These are phyloP conservation scores for Termitomyces titanicus DNA, from an alignment of 768 basidiomycete species.

Conservation along the genomic window DNA sequence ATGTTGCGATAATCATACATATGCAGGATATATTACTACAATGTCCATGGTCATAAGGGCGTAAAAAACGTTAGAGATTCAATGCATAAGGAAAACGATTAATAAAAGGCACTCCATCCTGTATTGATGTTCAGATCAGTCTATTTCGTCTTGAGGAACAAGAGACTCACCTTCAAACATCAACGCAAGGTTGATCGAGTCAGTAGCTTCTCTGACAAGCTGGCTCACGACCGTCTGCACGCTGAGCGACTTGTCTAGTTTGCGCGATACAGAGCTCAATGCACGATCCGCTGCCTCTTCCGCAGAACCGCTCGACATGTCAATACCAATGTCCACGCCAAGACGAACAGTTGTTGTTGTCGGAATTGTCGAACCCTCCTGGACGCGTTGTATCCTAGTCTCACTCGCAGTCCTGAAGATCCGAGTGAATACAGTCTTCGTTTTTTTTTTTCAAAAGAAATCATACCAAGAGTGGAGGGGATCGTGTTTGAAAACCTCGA, in stretches of 20 bases:
- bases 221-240: constrained; percentile 94
- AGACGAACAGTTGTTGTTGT: constrained; percentile 24
- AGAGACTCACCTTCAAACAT: constrained; percentile 65
- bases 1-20: neutral
- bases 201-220: constrained; percentile 85
- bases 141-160: too few relatives aligned
- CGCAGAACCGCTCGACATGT: constrained; percentile 61
- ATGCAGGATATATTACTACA: neutral
- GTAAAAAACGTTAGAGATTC: neutral
- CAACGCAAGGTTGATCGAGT: constrained; percentile 67
- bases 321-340: constrained; percentile 50
- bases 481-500: constrained; percentile 97
- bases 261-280: constrained; percentile 71
- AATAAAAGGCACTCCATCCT: constrained; percentile 13
- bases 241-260: constrained; percentile 81
- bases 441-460: neutral
- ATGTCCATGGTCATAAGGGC: too few relatives aligned
- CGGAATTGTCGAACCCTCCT: constrained; percentile 35
- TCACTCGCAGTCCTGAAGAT: constrained; percentile 70
- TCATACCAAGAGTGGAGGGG: constrained; percentile 86
- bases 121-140: neutral
- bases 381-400: constrained; percentile 64
- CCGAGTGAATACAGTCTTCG: neutral
- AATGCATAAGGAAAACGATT: neutral
- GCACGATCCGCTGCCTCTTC: constrained; percentile 92